Base-by-base conservation (phyloP, 1,284 basidiomycete species). In the Puccinia polysora region DNA sequence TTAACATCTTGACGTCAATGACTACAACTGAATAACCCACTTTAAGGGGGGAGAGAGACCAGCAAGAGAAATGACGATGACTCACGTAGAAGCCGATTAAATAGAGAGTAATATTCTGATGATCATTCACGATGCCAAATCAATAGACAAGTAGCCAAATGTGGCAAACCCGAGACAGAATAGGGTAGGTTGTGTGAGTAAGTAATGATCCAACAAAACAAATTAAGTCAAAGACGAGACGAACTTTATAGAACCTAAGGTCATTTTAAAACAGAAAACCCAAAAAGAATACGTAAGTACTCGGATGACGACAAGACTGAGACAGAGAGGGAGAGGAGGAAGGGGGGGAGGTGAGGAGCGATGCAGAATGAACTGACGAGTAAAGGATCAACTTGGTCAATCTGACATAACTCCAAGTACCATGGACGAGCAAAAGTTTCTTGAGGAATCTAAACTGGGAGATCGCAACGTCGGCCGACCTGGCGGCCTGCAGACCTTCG, bases 401-500 rank as follows among this genome's bases (percentile, higher is more conserved):
- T 25, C 96, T 85, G 74, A 91, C 88, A 80, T 99, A 98, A 81
- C 91, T 96, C 96, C 96, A 99, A 2, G 93, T 89, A 4, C 96
- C 96, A 79, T 99, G 96, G 1, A 98, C 96, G 14, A 99, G 86
- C 15, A 99, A 81, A 47, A 99, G 81, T 81, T 98, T 98, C 81
- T 93, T 93, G 75, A 99, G 82, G 81, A 85, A 98, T n/a, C 94
- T 85, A 84, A 98, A 99, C 79, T 99, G 96, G 10, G 91, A 95
- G 76, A 99, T 98, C 0, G 96, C 91, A 28, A 98, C 88, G 80
- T 99, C 95, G 18, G 96, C 91, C 14, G 91, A 92, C 62, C 95
- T 86, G 47, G 96, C 96, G 40, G 95, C 95, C 87, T 97, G 95
- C 4, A 99, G 83, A 80, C 96, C 95, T 84, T 98, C 96, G 20